These are phyloP conservation scores for Rosa persica DNA, from an alignment of 306 rosid species.

Conservation along the genomic window DNA sequence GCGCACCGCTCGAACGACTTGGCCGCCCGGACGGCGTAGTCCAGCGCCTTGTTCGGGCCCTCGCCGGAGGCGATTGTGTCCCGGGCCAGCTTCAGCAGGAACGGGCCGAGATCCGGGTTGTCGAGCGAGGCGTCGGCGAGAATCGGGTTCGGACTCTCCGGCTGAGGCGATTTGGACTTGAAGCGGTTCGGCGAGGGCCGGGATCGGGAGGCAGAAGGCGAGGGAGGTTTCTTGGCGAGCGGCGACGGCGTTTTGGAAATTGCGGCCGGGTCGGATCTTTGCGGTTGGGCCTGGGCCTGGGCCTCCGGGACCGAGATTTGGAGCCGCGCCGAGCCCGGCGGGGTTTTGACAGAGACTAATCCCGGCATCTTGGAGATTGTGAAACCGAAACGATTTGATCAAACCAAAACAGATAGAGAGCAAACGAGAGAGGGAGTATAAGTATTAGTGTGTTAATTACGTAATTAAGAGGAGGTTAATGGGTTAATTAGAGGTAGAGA, in stretches of 20 bases:
- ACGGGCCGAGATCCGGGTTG: constrained; percentile 99
- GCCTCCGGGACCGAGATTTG: constrained; percentile 61
- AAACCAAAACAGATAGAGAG: neutral
- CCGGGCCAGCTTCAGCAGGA: constrained; percentile 82
- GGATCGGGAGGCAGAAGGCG: constrained; percentile 81
- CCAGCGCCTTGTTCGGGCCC: constrained; percentile 83
- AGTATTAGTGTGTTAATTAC: constrained; percentile 14
- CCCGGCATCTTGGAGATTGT: constrained; percentile 64
- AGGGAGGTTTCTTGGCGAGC: constrained; percentile 57
- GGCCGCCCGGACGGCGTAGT: constrained; percentile 79
- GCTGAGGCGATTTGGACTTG: constrained; percentile 50
- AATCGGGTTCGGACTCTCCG: constrained; percentile 56
- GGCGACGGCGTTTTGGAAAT: constrained; percentile 67
- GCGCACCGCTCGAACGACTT: constrained; percentile 95
- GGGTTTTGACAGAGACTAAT: constrained; percentile 71
- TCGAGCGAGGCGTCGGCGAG: constrained; percentile 73
- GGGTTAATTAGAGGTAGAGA: neutral
- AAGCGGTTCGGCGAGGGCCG: constrained; percentile 55
- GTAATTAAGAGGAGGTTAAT: constrained; percentile 20
- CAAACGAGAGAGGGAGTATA: constrained; percentile 10
- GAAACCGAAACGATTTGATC: neutral
- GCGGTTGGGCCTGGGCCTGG: constrained; percentile 36
- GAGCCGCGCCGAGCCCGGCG: constrained; percentile 60
- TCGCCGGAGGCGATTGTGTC: constrained; percentile 96
- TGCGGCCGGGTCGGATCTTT: constrained; percentile 46